phyloP scores from a whole-genome alignment of 2,329 filamentous ascomycete genomes.

The Penicillium sp. region DNA sequence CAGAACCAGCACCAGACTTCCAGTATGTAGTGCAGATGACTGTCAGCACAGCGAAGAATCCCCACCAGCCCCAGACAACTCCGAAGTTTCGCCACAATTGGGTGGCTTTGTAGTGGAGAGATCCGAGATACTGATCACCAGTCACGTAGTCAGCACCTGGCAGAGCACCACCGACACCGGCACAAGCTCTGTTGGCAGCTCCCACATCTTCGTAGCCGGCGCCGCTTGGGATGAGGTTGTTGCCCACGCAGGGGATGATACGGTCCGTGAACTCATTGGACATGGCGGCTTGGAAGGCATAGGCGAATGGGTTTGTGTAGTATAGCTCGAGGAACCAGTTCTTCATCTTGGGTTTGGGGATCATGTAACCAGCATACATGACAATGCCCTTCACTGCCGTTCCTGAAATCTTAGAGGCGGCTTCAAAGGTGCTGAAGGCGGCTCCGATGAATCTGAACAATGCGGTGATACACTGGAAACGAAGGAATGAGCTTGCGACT shows the following conservation, averaged over 20 bases:
- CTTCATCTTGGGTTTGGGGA: constrained; percentile 48
- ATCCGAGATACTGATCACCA: constrained; percentile 58
- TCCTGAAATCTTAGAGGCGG: constrained; percentile 53
- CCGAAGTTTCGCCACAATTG: constrained; percentile 62
- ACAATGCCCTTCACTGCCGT: constrained; percentile 31
- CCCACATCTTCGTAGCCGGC: constrained; percentile 24
- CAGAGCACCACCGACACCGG: constrained; percentile 57
- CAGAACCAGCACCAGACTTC: constrained; percentile 46
- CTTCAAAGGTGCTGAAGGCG: constrained; percentile 56
- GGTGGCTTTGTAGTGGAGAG: constrained; percentile 52
- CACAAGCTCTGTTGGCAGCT: constrained; percentile 45
- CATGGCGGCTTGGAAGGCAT: constrained; percentile 33
- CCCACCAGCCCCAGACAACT: constrained; percentile 63
- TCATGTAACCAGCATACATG: constrained; percentile 42
- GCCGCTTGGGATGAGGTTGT: constrained; percentile 31
- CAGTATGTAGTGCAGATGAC: constrained; percentile 58
- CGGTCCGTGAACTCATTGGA: constrained; percentile 34
- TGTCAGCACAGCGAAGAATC: constrained; percentile 58
- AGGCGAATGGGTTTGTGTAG: constrained; percentile 35
- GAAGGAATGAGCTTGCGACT: neutral
- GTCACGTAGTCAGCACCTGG: constrained; percentile 51
- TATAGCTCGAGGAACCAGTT: constrained; percentile 50
- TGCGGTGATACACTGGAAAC: constrained; percentile 52
- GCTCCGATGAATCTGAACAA: constrained; percentile 58
- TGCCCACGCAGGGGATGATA: constrained; percentile 30